Conservation (phyloP, 164 flowering plant species). For the Annona cherimola region DNA sequence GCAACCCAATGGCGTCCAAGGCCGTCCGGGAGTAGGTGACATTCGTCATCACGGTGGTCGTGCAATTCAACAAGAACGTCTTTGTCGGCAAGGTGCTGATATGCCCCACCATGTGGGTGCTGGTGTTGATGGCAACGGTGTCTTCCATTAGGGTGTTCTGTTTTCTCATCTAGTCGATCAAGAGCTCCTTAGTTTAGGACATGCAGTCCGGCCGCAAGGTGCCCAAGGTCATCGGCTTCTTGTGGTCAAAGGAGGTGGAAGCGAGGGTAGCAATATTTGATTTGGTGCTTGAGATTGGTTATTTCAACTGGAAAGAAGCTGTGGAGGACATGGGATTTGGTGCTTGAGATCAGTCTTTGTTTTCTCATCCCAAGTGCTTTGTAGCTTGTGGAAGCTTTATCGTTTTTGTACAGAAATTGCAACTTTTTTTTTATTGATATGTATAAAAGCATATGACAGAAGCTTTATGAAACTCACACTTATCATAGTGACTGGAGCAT, state of each 20-base stretch:
- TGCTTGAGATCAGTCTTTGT: conserved; percentile 4
- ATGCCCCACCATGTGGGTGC: conserved; percentile 44
- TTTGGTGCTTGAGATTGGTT: conserved; percentile 72
- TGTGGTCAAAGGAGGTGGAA: conserved; percentile 30
- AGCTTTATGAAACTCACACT: no score
- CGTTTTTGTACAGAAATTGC: no score
- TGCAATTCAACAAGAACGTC: conserved; percentile 82
- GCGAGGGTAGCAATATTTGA: conserved; percentile 41
- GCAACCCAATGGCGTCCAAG: conserved; percentile 27
- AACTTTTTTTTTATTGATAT: no score
- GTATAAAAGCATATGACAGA: no score
- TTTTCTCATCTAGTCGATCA: conserved; percentile 51
- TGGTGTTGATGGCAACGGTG: conserved; percentile 39
- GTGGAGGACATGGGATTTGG: conserved; percentile 72
- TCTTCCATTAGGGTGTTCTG: conserved; percentile 50
- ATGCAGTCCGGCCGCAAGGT: conserved; percentile 51
- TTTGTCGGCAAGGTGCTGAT: conserved; percentile 75
- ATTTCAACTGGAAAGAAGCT: conserved; percentile 82
- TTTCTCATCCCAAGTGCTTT: no score
- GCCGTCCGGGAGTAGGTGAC: conserved; percentile 49
- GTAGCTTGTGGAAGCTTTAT: no score
- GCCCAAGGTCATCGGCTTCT: conserved; percentile 38
- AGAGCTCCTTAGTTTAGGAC: conserved; percentile 78
- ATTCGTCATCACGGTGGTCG: conserved; percentile 43
- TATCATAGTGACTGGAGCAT: no score